Conservation (phyloP, 495 filamentous ascomycete species). For the Collariella sp. region DNA sequence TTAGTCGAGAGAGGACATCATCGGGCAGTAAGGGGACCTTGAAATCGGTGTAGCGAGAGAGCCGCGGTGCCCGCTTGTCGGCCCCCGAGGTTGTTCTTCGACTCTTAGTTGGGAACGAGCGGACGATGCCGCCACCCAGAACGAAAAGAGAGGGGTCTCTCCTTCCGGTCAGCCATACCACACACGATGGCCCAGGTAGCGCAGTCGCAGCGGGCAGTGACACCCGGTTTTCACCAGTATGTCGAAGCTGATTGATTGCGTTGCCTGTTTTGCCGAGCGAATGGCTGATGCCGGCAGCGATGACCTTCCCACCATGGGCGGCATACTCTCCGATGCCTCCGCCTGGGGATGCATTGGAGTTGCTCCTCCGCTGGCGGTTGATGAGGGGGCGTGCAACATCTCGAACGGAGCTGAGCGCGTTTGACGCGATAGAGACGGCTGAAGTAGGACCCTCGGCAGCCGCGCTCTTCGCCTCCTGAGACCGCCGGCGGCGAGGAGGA, state of each 20-base stretch:
- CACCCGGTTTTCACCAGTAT: slow-evolving; percentile 76
- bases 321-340: slow-evolving; percentile 60
- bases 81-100: slow-evolving; percentile 29
- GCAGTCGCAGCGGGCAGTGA: slow-evolving; percentile 52
- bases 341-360: slow-evolving; percentile 34
- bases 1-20: slow-evolving; percentile 34
- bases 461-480: slow-evolving; percentile 34
- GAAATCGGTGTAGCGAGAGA: slow-evolving; percentile 54
- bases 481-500: slow-evolving; percentile 57
- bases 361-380: slow-evolving; percentile 41
- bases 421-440: slow-evolving; percentile 48
- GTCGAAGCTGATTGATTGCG: slow-evolving; percentile 69
- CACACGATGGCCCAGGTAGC: slow-evolving; percentile 42
- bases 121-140: slow-evolving; percentile 51
- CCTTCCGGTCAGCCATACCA: slow-evolving; percentile 47
- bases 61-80: slow-evolving; percentile 34
- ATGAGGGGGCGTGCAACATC: slow-evolving; percentile 44
- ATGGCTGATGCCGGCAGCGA: slow-evolving; percentile 74
- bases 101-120: slow-evolving; percentile 57
- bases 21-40: slow-evolving; percentile 52
- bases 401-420: slow-evolving; percentile 59
- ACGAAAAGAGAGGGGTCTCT: slow-evolving; percentile 48
- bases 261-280: slow-evolving; percentile 74
- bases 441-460: slow-evolving; percentile 35
- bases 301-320: slow-evolving; percentile 63